Evolutionary conservation across 2,329 filamentous ascomycete species (phyloP).

Genomic region (Calonectria ilicicola): DNA sequence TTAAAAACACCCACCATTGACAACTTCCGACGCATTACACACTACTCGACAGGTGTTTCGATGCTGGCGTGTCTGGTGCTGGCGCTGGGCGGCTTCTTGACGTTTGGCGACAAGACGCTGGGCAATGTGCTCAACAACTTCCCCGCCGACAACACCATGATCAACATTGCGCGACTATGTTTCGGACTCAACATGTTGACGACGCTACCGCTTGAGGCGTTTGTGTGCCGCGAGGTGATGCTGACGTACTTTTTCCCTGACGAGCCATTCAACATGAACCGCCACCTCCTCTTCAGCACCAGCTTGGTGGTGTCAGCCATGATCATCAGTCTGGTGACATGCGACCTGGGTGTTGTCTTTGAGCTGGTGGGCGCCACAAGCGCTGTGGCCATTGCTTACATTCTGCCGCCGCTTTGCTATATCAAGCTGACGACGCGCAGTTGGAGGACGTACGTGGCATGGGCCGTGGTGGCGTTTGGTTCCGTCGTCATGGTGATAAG

Average conservation of each 20-base stretch:
- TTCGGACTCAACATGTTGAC: conserved; percentile 99
- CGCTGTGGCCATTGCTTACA: conserved; percentile 94
- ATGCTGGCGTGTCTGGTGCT: conserved; percentile 92
- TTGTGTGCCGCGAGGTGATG: conserved; percentile 98
- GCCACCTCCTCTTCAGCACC: conserved; percentile 89
- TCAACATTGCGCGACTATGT: conserved; percentile 93
- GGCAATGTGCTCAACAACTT: conserved; percentile 99
- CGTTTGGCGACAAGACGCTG: conserved; percentile 90
- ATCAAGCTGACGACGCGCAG: conserved; percentile 87
- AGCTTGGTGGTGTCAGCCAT: conserved; percentile 84
- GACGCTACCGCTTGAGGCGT: conserved; percentile 94
- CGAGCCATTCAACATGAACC: conserved; percentile 82
- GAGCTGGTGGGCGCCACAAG: conserved; percentile 96
- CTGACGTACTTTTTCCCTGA: conserved; percentile 80
- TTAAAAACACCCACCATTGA: conserved; percentile 94
- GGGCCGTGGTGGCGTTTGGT: conserved; percentile 82
- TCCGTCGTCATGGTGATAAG: conserved; percentile 84
- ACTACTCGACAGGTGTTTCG: conserved; percentile 91
- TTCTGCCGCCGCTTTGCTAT: conserved; percentile 93
- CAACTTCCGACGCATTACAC: conserved; percentile 92
- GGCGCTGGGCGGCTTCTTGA: conserved; percentile 90
- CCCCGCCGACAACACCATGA: conserved; percentile 87
- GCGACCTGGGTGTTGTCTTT: conserved; percentile 93
- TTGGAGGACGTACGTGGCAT: conserved; percentile 79
- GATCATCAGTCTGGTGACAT: conserved; percentile 83